A percentile compares a stretch with the other conserved stretches of the same genome.
Conservation (phyloP, 371 early-diverging fungal genomes). For the Mortierella sp. region DNA sequence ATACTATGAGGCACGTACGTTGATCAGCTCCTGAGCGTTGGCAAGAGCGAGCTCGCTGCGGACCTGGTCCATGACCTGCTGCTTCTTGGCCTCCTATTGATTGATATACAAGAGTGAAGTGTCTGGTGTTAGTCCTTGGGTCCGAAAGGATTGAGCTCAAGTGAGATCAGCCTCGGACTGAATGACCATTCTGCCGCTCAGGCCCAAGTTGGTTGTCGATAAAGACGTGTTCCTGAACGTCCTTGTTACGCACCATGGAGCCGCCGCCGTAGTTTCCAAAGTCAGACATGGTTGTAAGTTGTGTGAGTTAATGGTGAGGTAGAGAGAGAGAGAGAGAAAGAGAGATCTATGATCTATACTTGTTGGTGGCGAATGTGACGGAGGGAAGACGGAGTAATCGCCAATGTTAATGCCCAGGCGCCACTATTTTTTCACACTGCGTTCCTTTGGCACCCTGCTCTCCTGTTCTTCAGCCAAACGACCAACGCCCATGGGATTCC, state of each 20-base stretch:
- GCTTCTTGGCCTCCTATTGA: slow-evolving; percentile 73
- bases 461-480: background rate
- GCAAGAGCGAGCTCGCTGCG: slow-evolving; percentile 86
- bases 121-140: background rate
- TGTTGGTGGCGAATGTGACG: background rate
- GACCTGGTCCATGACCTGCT: slow-evolving; percentile 90
- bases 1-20: slow-evolving; percentile 63
- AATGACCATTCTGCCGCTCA: background rate
- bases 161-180: background rate
- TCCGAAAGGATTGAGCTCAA: background rate
- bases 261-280: slow-evolving; percentile 56
- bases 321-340: slow-evolving; percentile 2
- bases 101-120: background rate
- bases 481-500: slow-evolving; percentile 69
- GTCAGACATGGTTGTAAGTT: slow-evolving; percentile 50
- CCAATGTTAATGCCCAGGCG: background rate
- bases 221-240: background rate
- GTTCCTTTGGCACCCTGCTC: background rate
- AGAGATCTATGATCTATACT: too few species aligned
- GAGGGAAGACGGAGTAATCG: slow-evolving; percentile 13
- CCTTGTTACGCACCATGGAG: slow-evolving; percentile 48
- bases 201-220: background rate
- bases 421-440: background rate
- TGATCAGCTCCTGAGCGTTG: slow-evolving; percentile 90
- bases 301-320: slow-evolving; percentile 1